These are phyloP conservation scores for Solanum verrucosum DNA, from an alignment of 257 asterid genomes.

Conservation along the genomic window DNA sequence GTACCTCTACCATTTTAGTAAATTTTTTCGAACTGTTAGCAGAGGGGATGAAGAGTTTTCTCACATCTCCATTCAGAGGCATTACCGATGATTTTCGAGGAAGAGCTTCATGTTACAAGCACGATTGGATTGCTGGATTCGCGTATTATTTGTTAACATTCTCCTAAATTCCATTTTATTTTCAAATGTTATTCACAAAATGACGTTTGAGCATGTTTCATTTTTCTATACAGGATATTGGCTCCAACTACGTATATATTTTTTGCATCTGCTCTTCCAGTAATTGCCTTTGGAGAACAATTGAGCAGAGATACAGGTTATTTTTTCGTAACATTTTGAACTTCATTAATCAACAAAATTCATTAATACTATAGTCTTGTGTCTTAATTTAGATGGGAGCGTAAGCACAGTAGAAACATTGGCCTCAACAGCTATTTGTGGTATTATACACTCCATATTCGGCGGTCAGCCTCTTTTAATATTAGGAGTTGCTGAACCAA, in stretches of 20 bases:
- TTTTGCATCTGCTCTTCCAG: constrained; percentile 64
- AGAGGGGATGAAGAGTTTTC: background rate
- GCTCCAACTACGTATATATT: constrained; percentile 56
- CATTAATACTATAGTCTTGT: background rate
- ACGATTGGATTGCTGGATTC: constrained; percentile 44
- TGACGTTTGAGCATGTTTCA: background rate
- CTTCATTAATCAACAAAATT: background rate
- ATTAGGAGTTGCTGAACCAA: constrained; percentile 59
- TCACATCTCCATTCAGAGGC: constrained; percentile 29
- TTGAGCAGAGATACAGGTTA: constrained; percentile 46
- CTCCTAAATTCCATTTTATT: background rate
- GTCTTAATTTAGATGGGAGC: constrained; percentile 35
- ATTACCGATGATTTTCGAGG: constrained; percentile 28
- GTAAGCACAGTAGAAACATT: constrained; percentile 42
- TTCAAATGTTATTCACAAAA: background rate
- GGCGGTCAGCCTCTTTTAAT: constrained; percentile 56
- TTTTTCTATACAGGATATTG: constrained; percentile 21
- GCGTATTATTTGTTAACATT: constrained; percentile 6
- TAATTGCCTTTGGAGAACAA: constrained; percentile 61
- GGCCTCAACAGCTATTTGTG: constrained; percentile 53
- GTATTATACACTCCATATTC: constrained; percentile 45
- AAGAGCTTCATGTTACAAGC: constrained; percentile 33
- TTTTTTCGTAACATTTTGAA: background rate
- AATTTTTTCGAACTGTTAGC: no score
- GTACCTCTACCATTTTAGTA: background rate